phyloP scores from a whole-genome alignment of 2,329 filamentous ascomycete genomes.

The Penicillium sp. region DNA sequence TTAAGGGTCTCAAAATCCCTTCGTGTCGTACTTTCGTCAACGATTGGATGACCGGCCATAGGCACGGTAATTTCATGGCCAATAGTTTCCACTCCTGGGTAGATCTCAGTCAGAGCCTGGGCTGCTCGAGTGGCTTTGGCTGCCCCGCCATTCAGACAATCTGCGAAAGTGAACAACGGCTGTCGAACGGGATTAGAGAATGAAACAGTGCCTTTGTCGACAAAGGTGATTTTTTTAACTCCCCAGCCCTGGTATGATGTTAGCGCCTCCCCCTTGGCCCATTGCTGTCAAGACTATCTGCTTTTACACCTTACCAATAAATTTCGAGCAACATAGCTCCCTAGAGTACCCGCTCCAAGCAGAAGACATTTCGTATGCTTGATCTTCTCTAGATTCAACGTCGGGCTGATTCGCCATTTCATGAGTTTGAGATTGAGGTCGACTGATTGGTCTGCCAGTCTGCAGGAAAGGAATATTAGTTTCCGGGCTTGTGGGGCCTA shows the following conservation, averaged over 20 bases:
- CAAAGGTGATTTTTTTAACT: conserved; percentile 89
- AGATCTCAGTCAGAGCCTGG: conserved; percentile 78
- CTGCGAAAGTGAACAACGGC: conserved; percentile 85
- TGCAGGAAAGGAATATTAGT: conserved; percentile 16
- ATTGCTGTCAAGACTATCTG: background rate
- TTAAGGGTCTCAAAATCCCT: conserved; percentile 75
- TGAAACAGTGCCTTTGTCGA: conserved; percentile 90
- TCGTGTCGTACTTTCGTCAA: conserved; percentile 68
- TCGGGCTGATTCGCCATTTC: conserved; percentile 95
- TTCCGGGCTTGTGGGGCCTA: background rate
- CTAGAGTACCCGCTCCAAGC: conserved; percentile 88
- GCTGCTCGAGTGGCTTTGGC: conserved; percentile 82
- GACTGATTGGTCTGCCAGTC: conserved; percentile 86
- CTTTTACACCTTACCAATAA: conserved; percentile 58
- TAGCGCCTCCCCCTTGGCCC: background rate
- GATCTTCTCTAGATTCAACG: conserved; percentile 81
- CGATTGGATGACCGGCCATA: conserved; percentile 90
- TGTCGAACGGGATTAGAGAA: conserved; percentile 97
- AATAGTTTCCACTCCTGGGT: conserved; percentile 80
- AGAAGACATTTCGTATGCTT: conserved; percentile 88
- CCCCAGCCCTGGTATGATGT: conserved; percentile 71
- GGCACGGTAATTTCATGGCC: conserved; percentile 85
- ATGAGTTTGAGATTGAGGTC: conserved; percentile 97
- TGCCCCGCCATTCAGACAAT: conserved; percentile 82
- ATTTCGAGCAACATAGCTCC: conserved; percentile 89